phyloP scores from a whole-genome alignment of 768 basidiomycete genomes.

The Boletus rubropictus region DNA sequence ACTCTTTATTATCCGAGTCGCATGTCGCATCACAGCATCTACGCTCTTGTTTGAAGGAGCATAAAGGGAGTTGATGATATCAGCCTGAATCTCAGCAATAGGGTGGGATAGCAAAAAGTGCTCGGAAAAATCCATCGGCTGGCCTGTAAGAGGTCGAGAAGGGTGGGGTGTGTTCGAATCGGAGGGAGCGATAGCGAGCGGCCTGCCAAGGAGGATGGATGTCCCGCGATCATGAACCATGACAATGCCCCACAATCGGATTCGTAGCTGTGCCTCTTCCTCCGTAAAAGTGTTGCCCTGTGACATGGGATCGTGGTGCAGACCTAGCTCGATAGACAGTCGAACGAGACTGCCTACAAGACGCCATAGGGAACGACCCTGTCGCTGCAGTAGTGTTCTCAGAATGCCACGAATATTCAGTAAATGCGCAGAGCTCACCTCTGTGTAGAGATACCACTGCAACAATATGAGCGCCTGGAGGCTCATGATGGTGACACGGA shows the following conservation, averaged over 20 bases:
- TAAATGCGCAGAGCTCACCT: slow-evolving; percentile 41
- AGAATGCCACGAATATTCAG: slow-evolving; percentile 2
- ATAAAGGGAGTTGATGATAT: slow-evolving; percentile 84
- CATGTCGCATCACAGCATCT: slow-evolving; percentile 69
- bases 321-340: slow-evolving; percentile 74
- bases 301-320: slow-evolving; percentile 78
- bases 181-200: slow-evolving; percentile 75
- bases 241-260: slow-evolving; percentile 80
- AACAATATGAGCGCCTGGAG: slow-evolving; percentile 78
- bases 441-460: slow-evolving; percentile 88
- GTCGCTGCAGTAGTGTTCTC: slow-evolving; percentile 46
- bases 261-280: slow-evolving; percentile 72
- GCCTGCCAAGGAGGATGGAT: slow-evolving; percentile 80
- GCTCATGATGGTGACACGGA: slow-evolving; percentile 76
- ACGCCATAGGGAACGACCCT: slow-evolving; percentile 86
- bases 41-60: slow-evolving; percentile 65
- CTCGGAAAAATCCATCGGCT: slow-evolving; percentile 55
- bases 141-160: slow-evolving; percentile 34
- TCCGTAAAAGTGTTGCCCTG: slow-evolving; percentile 60
- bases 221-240: slow-evolving; percentile 86
- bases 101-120: slow-evolving; percentile 75
- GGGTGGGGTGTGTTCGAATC: slow-evolving; percentile 80
- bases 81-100: slow-evolving; percentile 79
- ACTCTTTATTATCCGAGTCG: slow-evolving; percentile 72
- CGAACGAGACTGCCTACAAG: slow-evolving; percentile 81